Base-by-base conservation (phyloP, 768 basidiomycete species). In the Pleurotus tuoliensis region DNA sequence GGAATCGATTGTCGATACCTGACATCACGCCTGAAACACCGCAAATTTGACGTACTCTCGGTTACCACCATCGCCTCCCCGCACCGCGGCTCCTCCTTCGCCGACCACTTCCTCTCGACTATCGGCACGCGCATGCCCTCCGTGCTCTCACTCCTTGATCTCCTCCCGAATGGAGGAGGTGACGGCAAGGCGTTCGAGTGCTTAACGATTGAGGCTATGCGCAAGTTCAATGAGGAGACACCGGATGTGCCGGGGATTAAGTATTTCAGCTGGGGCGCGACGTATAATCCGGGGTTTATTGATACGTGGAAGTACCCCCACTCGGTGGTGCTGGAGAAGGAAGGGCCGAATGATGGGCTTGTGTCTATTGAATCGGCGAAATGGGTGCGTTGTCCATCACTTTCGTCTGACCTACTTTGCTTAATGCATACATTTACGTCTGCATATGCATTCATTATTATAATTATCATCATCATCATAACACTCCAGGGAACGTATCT, bases 231-330 rank as follows among this genome's bases (percentile, higher is more conserved):
- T 66, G 82, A 88, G 56, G 79, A 87, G 37, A 92, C 92, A 0
- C 89, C 91, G 0, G 87, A 98, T 62, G 80, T 87, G 0, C 76
- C 81, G 1, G 83, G 81, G 20, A 88, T 98, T 54, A 80, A 82
- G 60, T 99, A 99, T 70, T 96, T 91, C 63, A 94, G 91, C 65
- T 99, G 94, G 92, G 97, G 97, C 9, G 97, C 97, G 2, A 79
- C 80, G 11, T 94, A 94, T 66, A 82, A 88, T 13, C 96, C 97
- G 4, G 90, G 91, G 0, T 71, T 96, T 47, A 85, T 98, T 45
- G 95, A 98, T 70, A 90, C 93, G 0, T 97, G 91, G 84, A 89
- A 88, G 74, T 78, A 24, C 76, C 84, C 91, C 1, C 90, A 94
- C 66, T 83, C 84, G 5, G 85, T 96, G 25, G 88, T 94, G 45